Evolutionary conservation across 176 grass and related monocot species (phyloP).

Genomic region (Puccinellia tenuiflora): DNA sequence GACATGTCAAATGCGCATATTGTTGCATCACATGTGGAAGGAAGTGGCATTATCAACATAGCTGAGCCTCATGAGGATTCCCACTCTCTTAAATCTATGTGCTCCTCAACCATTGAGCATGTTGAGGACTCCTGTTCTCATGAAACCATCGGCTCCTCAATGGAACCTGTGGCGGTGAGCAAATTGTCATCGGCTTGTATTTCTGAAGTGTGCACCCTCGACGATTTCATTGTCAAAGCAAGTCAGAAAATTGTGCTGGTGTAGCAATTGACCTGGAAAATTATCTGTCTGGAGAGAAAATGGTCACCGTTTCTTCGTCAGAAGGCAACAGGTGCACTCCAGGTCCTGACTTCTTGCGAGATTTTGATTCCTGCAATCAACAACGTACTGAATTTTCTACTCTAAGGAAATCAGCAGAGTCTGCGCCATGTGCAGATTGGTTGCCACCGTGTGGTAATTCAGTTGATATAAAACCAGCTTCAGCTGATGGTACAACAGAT

Average conservation of each 20-base stretch:
- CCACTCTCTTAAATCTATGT: conserved; percentile 8
- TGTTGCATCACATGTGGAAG: neutral
- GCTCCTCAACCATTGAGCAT: conserved; percentile 4
- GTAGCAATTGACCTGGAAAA: conserved; percentile 12
- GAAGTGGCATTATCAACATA: neutral
- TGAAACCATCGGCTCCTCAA: neutral
- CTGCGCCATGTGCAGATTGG: conserved; percentile 1
- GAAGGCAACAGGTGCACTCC: conserved; percentile 16
- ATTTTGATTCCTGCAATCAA: conserved; percentile 1
- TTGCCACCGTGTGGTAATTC: neutral
- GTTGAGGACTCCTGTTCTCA: conserved; percentile 14
- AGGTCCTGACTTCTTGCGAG: conserved; percentile 4
- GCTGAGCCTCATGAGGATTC: neutral
- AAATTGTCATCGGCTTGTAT: conserved; percentile 16
- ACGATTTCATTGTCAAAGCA: conserved; percentile 14
- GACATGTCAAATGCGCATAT: neutral
- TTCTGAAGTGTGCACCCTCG: conserved; percentile 2
- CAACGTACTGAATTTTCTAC: conserved; percentile 1
- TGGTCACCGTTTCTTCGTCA: neutral
- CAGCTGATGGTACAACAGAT: conserved; percentile 15
- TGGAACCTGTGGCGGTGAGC: neutral
- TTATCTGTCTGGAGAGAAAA: neutral
- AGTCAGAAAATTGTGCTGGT: conserved; percentile 21
- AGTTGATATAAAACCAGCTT: neutral
- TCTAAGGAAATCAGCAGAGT: neutral